These are phyloP conservation scores for Zoysia matrella DNA, from an alignment of 202 grass and related monocot species.

Conservation along the genomic window DNA sequence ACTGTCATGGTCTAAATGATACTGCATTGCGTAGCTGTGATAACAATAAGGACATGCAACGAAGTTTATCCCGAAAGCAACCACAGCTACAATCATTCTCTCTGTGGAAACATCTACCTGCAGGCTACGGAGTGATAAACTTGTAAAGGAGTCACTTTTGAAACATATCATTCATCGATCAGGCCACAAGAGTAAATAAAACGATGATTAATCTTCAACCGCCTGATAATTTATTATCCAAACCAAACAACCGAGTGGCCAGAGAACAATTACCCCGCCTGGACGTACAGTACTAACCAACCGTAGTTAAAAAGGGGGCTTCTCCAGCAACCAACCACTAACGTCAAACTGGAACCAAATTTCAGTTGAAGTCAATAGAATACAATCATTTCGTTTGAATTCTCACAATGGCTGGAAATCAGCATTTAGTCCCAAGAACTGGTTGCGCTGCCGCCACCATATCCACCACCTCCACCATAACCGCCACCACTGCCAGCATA, in stretches of 20 bases:
- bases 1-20: too few species aligned
- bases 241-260: background rate
- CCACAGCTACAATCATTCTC: too few species aligned
- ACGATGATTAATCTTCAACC: background rate
- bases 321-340: slow-evolving; percentile 36
- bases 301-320: slow-evolving; percentile 27
- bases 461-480: too few species aligned
- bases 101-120: too few species aligned
- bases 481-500: too few species aligned
- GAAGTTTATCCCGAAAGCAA: too few species aligned
- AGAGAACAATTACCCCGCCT: slow-evolving; percentile 1
- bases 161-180: too few species aligned
- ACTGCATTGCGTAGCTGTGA: too few species aligned
- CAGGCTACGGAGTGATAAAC: too few species aligned
- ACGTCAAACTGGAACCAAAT: slow-evolving; percentile 47
- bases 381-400: slow-evolving; percentile 28
- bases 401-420: background rate
- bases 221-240: slow-evolving; percentile 8
- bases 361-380: slow-evolving; percentile 48
- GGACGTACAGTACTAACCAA: background rate
- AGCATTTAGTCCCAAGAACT: slow-evolving; percentile 57
- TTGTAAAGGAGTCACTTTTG: too few species aligned
- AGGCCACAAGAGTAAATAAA: background rate
- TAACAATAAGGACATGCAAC: too few species aligned
- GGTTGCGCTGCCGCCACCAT: too few species aligned